Evolutionary conservation across 352 stramenopile genomes (phyloP), one percentile per base, ranked within the genome.

Genomic region (Phytophthora melonis): DNA sequence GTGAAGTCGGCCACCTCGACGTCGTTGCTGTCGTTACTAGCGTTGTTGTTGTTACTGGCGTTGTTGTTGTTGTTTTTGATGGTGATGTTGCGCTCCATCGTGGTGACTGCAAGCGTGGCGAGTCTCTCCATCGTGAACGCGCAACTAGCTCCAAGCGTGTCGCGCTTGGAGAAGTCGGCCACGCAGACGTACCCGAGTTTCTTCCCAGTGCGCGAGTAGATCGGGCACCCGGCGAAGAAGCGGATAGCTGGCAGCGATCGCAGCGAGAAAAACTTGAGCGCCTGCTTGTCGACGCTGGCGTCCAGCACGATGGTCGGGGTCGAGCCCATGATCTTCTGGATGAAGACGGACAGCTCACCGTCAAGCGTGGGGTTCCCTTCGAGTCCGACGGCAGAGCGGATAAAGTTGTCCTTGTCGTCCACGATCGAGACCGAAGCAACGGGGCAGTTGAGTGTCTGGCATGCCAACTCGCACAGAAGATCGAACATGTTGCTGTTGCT

Each of bases 71-170:
- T 75, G 72, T 62, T 81, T 50, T 75, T 77, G 71, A 64, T 79
- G 55, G 30, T 62, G 58, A 84, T 70, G 60, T 88, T 89, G 27
- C 81, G 71, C 74, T 95, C 88, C 86, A 95, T 91, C 1, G 86
- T 93, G 9, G 86, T 92, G 59, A 93, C 85, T 3, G 88, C 88
- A 7, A 95, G 78, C 54, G 84, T 89, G 36, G 88, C 88, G 11
- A 95, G 83, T 3, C 87, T 74, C 55, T 95, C 88, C 88, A 95
- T 95, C 36, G 87, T 93, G 67, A 92, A 93, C 9, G 87, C 83
- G 59, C 82, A 91, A 63, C 82, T 93, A 27, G 85, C 76, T 21
- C 86, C 88, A 10, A 95, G 82, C 25, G 82, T 88, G 57, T 93
- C 84, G n/a, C 88, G 86, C 77, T 93, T 93, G 63, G 81, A 80